Conservation (phyloP, 2,329 filamentous ascomycete species). For the Phialophora expanda region DNA sequence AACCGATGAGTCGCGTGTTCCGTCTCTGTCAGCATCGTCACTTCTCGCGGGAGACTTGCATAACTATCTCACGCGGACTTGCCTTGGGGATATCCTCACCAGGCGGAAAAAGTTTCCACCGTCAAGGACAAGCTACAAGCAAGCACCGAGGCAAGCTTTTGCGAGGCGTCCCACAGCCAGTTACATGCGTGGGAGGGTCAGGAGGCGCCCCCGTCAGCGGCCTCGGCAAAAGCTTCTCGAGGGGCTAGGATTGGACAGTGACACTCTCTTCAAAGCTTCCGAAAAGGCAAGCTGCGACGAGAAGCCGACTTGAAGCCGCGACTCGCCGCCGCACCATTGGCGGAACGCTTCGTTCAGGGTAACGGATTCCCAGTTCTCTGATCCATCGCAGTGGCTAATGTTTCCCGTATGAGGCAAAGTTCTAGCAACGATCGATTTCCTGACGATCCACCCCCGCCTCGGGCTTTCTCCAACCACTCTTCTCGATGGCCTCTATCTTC, state of each 20-base stretch:
- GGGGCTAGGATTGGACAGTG: background rate
- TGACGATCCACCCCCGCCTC: background rate
- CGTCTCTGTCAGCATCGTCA: background rate
- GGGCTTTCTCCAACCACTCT: conserved; percentile 10
- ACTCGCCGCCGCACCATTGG: background rate
- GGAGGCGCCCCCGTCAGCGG: background rate
- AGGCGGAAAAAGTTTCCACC: background rate
- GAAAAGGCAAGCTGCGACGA: background rate
- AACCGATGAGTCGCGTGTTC: background rate
- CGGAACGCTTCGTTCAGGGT: background rate
- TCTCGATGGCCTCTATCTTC: conserved; percentile 16
- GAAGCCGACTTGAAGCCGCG: background rate
- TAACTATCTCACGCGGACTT: background rate
- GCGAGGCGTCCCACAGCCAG: background rate
- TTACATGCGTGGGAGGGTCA: background rate
- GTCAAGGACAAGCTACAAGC: conserved; percentile 21
- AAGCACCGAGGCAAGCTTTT: conserved; percentile 17
- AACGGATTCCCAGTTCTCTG: background rate
- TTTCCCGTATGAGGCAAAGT: conserved; percentile 5
- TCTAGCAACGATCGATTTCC: conserved; percentile 5
- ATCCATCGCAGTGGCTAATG: conserved; percentile 5
- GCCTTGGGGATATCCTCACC: background rate
- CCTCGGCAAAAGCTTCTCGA: conserved; percentile 23
- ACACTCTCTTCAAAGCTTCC: background rate
- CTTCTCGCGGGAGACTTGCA: background rate